Base-by-base conservation (phyloP, 768 basidiomycete species). In the Amanita brunnescens region DNA sequence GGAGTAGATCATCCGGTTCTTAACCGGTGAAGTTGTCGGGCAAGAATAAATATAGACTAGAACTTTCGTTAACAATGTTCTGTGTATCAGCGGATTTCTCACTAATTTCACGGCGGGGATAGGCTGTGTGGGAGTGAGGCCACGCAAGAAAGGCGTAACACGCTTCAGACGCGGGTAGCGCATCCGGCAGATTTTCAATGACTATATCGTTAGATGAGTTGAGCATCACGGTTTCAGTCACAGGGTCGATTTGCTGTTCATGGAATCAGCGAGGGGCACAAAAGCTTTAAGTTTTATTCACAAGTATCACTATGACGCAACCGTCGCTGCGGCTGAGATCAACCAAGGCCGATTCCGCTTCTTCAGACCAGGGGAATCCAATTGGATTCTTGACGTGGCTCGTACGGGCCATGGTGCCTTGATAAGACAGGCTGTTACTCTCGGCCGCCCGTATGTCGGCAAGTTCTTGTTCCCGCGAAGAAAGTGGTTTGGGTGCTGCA, bases 11-110 rank as follows among this genome's bases (percentile, higher is more conserved):
- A 98, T 93, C 39, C 92, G 78, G 54, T 83, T 73, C 60, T 90
- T 91, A 67, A 96, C 76, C 1, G 88, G 87, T 5, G 87, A 90
- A 12, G 67, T 60, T 2, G 83, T 76, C 0, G 94, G 94, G 64
- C 94, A 98, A 16, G 87, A 87, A 67, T 97, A 98, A 51, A 96
- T 87, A 67, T 92, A 93, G 45, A 88, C 87, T 91, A 55, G 7
- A 52, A 30, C 35, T 0, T 14, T 29, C 18, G 16, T 43, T 7
- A 45, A 38, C 23, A 26, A 18, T 26, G 33, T 16, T 4, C 24
- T 52, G 38, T 13, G 23, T 10, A n/a, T 9, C 14, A 38, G 5
- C 8, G 10, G 23, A 10, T 3, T 2, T 61, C 78, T 55, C 50
- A 90, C 88, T 69, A 52, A 89, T 76, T 51, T 86, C 77, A 24